These are phyloP conservation scores for Brachypodium distachyon DNA, from an alignment of 202 grass and related monocot genomes.

Conservation along the genomic window DNA sequence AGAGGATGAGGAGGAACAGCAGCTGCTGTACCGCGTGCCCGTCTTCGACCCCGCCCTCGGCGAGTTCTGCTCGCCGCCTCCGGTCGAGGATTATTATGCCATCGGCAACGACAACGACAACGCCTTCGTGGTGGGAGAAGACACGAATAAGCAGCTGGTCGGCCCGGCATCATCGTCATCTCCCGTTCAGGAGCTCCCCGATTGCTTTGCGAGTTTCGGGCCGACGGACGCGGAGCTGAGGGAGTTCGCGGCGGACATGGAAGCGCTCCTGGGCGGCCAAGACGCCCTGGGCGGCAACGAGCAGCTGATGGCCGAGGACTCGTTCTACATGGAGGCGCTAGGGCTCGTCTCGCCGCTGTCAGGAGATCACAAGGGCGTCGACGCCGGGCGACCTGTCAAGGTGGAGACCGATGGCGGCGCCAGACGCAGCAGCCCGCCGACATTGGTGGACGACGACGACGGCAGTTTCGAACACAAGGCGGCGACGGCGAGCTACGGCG, in stretches of 20 bases:
- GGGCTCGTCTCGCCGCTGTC: constrained; percentile 31
- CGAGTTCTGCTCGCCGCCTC: constrained; percentile 58
- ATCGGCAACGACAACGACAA: constrained; percentile 7
- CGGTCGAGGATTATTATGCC: constrained; percentile 39
- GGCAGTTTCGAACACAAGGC: constrained; percentile 20
- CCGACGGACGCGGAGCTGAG: constrained; percentile 68
- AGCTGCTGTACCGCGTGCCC: constrained; percentile 66
- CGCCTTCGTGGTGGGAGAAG: constrained; percentile 1
- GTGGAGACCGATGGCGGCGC: constrained; percentile 15
- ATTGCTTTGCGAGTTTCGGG: constrained; percentile 18
- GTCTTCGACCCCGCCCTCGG: constrained; percentile 44
- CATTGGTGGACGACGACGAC: constrained; percentile 26
- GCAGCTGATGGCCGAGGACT: constrained; percentile 20
- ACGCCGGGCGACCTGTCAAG: constrained; percentile 34
- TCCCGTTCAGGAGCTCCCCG: constrained; percentile 31
- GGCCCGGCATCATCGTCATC: too few relatives aligned
- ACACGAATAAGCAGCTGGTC: neutral
- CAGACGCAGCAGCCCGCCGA: constrained; percentile 24
- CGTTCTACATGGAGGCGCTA: constrained; percentile 70
- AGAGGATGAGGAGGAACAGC: constrained; percentile 38
- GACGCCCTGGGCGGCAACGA: constrained; percentile 30
- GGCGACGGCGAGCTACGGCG: neutral
- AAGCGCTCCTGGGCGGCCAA: constrained; percentile 67
- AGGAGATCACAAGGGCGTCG: too few relatives aligned
- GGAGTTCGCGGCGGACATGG: constrained; percentile 94